Conservation (phyloP, 1,139 yeast genomes). For the Taphrina populina region DNA sequence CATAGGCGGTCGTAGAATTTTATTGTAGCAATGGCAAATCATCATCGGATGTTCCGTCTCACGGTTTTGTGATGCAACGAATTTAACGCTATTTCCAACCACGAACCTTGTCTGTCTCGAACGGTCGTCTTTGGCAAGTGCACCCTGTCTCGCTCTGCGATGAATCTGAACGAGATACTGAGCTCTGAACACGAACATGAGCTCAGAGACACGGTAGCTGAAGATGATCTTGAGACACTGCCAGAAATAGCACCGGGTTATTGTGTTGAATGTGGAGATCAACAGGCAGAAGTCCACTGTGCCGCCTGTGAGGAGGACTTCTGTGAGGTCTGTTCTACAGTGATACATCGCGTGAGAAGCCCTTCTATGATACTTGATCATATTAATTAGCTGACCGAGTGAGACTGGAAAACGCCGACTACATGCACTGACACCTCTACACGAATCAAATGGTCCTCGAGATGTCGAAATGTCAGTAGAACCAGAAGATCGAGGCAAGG, state of each 20-base stretch:
- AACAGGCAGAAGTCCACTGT: conserved; percentile 62
- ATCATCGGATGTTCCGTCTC: too few relatives aligned
- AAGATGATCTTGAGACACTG: background rate
- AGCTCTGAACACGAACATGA: conserved; percentile 8
- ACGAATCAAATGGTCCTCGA: conserved; percentile 16
- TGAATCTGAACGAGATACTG: conserved; percentile 25
- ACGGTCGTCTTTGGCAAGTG: too few relatives aligned
- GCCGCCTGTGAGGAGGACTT: conserved; percentile 61
- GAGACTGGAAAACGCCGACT: conserved; percentile 54
- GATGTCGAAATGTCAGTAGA: conserved; percentile 33
- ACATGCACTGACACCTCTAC: conserved; percentile 24
- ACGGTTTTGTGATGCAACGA: too few relatives aligned
- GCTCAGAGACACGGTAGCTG: background rate
- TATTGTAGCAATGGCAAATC: too few relatives aligned
- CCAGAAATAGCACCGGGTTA: conserved; percentile 11
- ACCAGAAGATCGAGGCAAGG: conserved; percentile 18
- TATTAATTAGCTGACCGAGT: background rate
- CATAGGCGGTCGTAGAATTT: too few relatives aligned
- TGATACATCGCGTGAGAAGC: conserved; percentile 53
- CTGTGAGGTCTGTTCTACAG: conserved; percentile 64
- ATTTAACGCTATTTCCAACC: too few relatives aligned
- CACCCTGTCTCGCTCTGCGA: too few relatives aligned
- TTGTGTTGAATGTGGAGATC: conserved; percentile 55
- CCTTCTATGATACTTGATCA: too few relatives aligned
- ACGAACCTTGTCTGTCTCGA: too few relatives aligned